A percentile compares a stretch with the other conserved stretches of the same genome.
Evolutionary conservation across 1,139 yeast genomes (phyloP).

Genomic region (Geotrichum australiense): DNA sequence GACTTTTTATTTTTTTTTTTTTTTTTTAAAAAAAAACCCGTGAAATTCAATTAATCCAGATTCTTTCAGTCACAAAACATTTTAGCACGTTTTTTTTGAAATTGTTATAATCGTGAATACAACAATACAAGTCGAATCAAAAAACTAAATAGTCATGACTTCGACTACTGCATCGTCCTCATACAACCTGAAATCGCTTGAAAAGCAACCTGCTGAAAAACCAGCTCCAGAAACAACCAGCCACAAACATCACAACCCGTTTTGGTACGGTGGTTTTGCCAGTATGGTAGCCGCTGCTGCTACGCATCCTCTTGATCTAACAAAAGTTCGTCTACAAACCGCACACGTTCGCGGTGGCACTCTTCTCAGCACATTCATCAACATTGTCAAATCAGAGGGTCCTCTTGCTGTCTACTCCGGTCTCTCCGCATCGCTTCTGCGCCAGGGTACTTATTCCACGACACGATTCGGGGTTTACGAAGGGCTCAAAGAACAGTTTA

Average conservation of each 20-base stretch:
- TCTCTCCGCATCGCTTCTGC: constrained; percentile 67
- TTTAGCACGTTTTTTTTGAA: no score
- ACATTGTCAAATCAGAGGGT: constrained; percentile 60
- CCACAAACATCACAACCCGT: constrained; percentile 21
- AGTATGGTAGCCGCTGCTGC: constrained; percentile 38
- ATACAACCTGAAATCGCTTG: no score
- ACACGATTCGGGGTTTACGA: constrained; percentile 83
- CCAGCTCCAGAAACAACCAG: no score
- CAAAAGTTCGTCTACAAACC: constrained; percentile 79
- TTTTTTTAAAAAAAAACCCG: no score
- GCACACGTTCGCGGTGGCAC: constrained; percentile 53
- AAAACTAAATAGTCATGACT: no score
- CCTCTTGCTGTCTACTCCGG: constrained; percentile 67
- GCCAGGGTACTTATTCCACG: constrained; percentile 86
- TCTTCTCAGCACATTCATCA: constrained; percentile 52
- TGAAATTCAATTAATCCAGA: no score
- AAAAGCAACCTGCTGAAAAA: no score
- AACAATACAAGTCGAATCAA: no score
- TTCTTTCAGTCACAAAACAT: no score
- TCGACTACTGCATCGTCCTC: no score
- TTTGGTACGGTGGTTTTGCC: constrained; percentile 52
- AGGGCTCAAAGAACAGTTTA: constrained; percentile 48
- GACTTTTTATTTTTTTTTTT: no score
- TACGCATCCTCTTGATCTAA: constrained; percentile 70
- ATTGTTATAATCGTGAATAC: no score